Evolutionary conservation across 116 monocot species (phyloP), one percentile per base, ranked within the genome.

Genomic region (Posidonia oceanica): DNA sequence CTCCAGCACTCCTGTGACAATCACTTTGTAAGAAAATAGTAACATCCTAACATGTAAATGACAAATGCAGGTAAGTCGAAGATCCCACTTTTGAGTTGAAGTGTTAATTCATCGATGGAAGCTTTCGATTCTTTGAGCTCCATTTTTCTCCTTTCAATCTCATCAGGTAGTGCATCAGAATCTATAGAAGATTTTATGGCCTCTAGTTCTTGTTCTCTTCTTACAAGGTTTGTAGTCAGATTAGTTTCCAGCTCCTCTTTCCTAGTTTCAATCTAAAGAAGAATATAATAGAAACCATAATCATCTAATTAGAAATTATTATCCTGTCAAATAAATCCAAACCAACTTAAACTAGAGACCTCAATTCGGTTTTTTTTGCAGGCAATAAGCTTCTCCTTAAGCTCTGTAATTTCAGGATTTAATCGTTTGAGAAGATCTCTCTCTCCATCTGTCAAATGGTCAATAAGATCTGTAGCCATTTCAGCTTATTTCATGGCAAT

Each of bases 401-500:
- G 75, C 64, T 93, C 82, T 52, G 92, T 93, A 68, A 98, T 98
- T 84, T 98, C 90, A 70, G 93, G 98, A 75, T 98, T 98, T 63
- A 98, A 76, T 61, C 84, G 76, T 63, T 89, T 89, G 71, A 98
- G 90, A 55, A 90, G 83, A 69, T 81, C 67, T 41, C 66, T 80
- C 48, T 48, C 48, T 48, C 48, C 8, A 48, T 91, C 79, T 95
- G 91, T 67, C 80, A 80, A 37, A 69, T 98, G 98, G 82, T 98
- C 93, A 71, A 93, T 83, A 71, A 98, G 87, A 71, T 98, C 98
- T 58, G 93, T 98, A 36, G 90, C 93, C 93, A 98, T 98, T 81
- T 98, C 98, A 70, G 85, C 88, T 80, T 86, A 66, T 74, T 98
- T 98, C 89, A 88, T 86, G 21, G 87, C 79, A 82, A 98, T 98